phyloP scores from a whole-genome alignment of 345 rosid species.

The Nasturtium officinale region DNA sequence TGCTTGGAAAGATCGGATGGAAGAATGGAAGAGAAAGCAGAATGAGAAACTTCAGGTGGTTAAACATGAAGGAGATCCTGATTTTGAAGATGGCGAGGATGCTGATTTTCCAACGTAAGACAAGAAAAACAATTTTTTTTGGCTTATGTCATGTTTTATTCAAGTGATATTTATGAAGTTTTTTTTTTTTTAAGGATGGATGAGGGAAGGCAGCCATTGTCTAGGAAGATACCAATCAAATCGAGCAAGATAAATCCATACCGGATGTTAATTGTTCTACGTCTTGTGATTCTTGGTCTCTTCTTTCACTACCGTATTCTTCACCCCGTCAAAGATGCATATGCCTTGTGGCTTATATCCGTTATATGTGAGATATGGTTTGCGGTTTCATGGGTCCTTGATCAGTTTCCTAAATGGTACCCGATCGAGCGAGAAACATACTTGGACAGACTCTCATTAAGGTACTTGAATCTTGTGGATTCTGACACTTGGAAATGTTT shows the following conservation, averaged over 20 bases:
- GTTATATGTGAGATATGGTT: constrained; percentile 99
- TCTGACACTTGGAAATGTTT: background rate
- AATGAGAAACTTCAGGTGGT: constrained; percentile 86
- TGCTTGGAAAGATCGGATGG: constrained; percentile 98
- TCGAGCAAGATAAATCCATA: constrained; percentile 99
- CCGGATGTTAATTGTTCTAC: constrained; percentile 76
- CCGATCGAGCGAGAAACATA: constrained; percentile 93
- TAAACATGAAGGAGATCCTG: constrained; percentile 76
- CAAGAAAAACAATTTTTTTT: background rate
- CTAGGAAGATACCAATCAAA: constrained; percentile 87
- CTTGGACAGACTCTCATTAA: constrained; percentile 87
- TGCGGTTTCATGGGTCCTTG: constrained; percentile 96
- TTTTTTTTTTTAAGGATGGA: constrained; percentile 73
- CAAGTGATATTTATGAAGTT: constrained; percentile 22
- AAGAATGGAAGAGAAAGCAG: constrained; percentile 92
- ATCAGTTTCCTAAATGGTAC: constrained; percentile 97
- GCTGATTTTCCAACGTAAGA: constrained; percentile 88
- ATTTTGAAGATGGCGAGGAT: constrained; percentile 78
- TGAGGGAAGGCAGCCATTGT: constrained; percentile 99
- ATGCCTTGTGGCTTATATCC: constrained; percentile 92
- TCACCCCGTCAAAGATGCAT: constrained; percentile 89
- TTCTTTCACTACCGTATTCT: constrained; percentile 93
- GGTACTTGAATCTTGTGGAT: constrained; percentile 49
- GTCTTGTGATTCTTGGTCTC: constrained; percentile 85
- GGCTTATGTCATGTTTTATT: constrained; percentile 1